Percentiles rank a stretch among this genome's conserved stretches.
Conservation (phyloP, 1,284 basidiomycete genomes). For the Melanopsichium pennsylvanicum region DNA sequence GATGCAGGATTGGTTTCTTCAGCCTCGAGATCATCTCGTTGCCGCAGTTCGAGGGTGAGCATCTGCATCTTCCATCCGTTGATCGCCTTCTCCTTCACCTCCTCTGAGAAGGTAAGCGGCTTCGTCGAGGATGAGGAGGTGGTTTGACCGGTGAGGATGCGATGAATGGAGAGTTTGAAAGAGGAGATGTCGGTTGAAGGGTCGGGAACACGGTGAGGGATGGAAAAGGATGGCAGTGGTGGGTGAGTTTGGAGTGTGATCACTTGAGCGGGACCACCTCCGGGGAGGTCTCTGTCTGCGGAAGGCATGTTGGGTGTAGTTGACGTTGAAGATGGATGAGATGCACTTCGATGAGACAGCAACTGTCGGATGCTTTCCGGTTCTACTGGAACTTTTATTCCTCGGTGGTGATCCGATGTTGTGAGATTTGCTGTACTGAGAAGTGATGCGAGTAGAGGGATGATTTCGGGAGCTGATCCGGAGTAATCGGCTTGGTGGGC, state of each 20-base stretch:
- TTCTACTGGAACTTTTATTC: too few species aligned
- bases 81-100: conserved; percentile 61
- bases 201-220: conserved; percentile 59
- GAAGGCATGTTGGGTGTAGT: conserved; percentile 17
- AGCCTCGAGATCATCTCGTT: conserved; percentile 50
- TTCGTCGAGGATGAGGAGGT: conserved; percentile 30
- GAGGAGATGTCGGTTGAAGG: conserved; percentile 46
- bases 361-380: not conserved
- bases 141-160: conserved; percentile 59
- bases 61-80: conserved; percentile 63
- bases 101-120: conserved; percentile 56
- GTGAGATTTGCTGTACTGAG: too few species aligned
- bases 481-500: too few species aligned
- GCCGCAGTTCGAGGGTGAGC: conserved; percentile 61
- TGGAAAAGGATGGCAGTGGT: conserved; percentile 58
- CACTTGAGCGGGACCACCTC: conserved; percentile 42
- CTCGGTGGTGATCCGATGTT: too few species aligned
- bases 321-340: too few species aligned
- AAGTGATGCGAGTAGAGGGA: not conserved
- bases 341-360: not conserved
- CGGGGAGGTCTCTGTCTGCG: conserved; percentile 26
- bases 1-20: conserved; percentile 6
- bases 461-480: too few species aligned
- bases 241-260: conserved; percentile 52
- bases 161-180: conserved; percentile 56